Evolutionary conservation across 2,329 filamentous ascomycete species (phyloP).

Genomic region (Penicillium sp.): DNA sequence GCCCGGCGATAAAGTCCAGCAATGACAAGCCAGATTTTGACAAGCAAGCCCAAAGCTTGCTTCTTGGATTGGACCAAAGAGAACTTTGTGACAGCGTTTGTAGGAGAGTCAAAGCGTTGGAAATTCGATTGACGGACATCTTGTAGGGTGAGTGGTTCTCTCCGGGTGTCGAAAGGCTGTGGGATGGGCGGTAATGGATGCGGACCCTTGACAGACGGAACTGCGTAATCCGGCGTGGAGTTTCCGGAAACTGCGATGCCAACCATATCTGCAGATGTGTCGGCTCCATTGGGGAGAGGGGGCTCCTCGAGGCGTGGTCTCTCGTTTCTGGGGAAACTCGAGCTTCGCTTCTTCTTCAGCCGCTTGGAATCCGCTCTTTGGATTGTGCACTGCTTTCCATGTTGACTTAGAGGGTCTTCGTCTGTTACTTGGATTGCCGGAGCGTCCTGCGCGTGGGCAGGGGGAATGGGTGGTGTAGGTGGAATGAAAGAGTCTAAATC

Average conservation of each 20-base stretch:
- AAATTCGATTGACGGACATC: slow-evolving; percentile 41
- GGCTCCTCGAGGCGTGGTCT: slow-evolving; percentile 24
- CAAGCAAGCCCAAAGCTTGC: slow-evolving; percentile 61
- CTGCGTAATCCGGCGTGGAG: slow-evolving; percentile 17
- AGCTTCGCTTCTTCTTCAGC: slow-evolving; percentile 36
- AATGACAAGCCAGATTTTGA: slow-evolving; percentile 88
- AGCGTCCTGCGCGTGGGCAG: slow-evolving; percentile 41
- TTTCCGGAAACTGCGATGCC: slow-evolving; percentile 33
- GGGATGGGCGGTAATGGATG: slow-evolving; percentile 36
- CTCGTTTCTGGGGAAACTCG: slow-evolving; percentile 32
- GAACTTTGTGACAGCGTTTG: slow-evolving; percentile 51
- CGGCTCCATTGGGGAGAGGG: slow-evolving; percentile 26
- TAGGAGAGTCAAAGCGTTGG: slow-evolving; percentile 43
- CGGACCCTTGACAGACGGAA: slow-evolving; percentile 29
- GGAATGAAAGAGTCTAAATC: slow-evolving; percentile 23
- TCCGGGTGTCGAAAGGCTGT: slow-evolving; percentile 42
- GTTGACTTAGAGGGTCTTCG: slow-evolving; percentile 48
- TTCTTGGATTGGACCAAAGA: slow-evolving; percentile 54
- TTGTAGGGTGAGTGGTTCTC: slow-evolving; percentile 47
- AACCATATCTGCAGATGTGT: slow-evolving; percentile 25
- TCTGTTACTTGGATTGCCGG: slow-evolving; percentile 78
- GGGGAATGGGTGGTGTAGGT: slow-evolving; percentile 25
- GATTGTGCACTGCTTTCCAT: slow-evolving; percentile 32
- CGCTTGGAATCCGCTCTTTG: slow-evolving; percentile 36
- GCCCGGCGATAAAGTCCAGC: slow-evolving; percentile 85